A percentile compares a stretch with the other conserved stretches of the same genome.
These are phyloP conservation scores for Lentinula lateritia DNA, from an alignment of 768 basidiomycete genomes.

Conservation along the genomic window DNA sequence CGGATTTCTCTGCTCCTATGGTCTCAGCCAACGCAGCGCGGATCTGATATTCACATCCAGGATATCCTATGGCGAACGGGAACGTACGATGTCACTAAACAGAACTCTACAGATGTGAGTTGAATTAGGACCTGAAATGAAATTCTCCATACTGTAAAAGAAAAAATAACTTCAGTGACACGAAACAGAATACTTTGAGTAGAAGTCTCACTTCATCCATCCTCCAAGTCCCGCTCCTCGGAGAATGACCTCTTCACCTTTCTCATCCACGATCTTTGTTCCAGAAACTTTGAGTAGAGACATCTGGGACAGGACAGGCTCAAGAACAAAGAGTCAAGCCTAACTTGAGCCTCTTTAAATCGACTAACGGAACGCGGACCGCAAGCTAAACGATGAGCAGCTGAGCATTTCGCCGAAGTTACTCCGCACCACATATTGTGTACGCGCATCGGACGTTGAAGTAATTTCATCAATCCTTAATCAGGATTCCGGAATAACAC, in stretches of 20 bases:
- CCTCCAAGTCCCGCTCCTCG: slow-evolving; percentile 77
- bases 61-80: slow-evolving; percentile 43
- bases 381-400: background rate
- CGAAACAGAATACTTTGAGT: slow-evolving; percentile 2
- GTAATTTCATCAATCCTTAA: background rate
- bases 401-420: slow-evolving; percentile 5
- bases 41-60: slow-evolving; percentile 78
- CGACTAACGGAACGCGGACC: background rate
- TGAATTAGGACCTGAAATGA: slow-evolving; percentile 47
- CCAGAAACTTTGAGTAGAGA: slow-evolving; percentile 54
- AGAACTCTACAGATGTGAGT: background rate
- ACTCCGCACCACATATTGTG: background rate
- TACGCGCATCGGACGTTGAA: background rate
- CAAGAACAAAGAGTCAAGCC: background rate
- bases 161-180: background rate
- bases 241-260: slow-evolving; percentile 53
- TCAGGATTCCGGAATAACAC: background rate
- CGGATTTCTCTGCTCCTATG: slow-evolving; percentile 62
- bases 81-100: background rate
- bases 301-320: slow-evolving; percentile 20
- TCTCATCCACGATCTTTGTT: slow-evolving; percentile 52
- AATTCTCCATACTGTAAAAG: slow-evolving; percentile 65
- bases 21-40: slow-evolving; percentile 61
- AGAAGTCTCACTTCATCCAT: slow-evolving; percentile 74
- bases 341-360: background rate